phyloP scores from a whole-genome alignment of 345 rosid genomes.

The Eucalyptus curtisii region DNA sequence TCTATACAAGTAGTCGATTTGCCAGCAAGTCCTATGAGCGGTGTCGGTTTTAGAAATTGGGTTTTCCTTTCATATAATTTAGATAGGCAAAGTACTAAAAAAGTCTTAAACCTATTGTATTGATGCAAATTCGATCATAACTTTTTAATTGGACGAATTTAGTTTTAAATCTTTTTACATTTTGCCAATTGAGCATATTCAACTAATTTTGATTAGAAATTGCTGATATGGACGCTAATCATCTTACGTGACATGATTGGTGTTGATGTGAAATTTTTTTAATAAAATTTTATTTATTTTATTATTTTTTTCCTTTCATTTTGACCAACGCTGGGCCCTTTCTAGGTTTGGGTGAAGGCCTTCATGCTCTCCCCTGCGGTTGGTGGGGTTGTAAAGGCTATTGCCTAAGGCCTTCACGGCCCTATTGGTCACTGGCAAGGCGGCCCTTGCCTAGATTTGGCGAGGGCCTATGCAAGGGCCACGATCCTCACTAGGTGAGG shows the following conservation, averaged over 20 bases:
- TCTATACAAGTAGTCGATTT: not conserved
- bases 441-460: no score
- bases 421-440: no score
- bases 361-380: accelerated
- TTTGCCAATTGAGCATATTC: no score
- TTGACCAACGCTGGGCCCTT: not conserved
- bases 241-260: not conserved
- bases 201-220: no score
- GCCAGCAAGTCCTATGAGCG: not conserved
- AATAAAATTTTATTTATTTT: no score
- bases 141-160: no score
- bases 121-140: not conserved
- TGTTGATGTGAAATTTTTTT: no score
- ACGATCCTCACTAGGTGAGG: not conserved
- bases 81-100: not conserved
- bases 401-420: not conserved
- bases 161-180: no score
- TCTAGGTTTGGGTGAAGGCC: not conserved
- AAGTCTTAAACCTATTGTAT: no score
- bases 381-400: not conserved
- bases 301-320: no score
- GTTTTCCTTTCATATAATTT: not conserved
- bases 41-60: not conserved
- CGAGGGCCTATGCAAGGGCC: no score
- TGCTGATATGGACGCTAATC: accelerated